A percentile compares a stretch with the other conserved stretches of the same genome.
Evolutionary conservation across 176 grass and related monocot genomes (phyloP).

Genomic region (Areca catechu): DNA sequence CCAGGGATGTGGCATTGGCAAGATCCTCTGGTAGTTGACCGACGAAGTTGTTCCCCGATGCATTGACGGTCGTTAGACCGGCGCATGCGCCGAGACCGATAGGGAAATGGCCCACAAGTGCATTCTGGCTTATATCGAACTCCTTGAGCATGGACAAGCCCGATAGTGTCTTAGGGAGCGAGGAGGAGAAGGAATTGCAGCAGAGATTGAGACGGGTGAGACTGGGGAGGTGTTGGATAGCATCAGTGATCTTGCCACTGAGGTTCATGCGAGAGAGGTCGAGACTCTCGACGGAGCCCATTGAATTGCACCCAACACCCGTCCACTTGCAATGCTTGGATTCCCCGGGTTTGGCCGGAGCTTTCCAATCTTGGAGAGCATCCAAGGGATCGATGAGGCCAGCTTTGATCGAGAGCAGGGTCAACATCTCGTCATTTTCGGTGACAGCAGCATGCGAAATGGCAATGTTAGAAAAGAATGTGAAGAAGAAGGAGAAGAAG

Average conservation of each 20-base stretch:
- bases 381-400: conserved; percentile 52
- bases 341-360: neutral
- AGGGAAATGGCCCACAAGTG: conserved; percentile 63
- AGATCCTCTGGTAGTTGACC: conserved; percentile 58
- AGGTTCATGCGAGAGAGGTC: conserved; percentile 71
- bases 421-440: conserved; percentile 30
- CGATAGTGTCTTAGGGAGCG: conserved; percentile 53
- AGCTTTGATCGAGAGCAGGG: conserved; percentile 55
- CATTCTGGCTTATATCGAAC: conserved; percentile 78
- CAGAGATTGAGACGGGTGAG: conserved; percentile 70
- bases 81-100: conserved; percentile 55
- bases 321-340: conserved; percentile 64
- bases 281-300: conserved; percentile 36
- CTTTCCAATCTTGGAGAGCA: conserved; percentile 42
- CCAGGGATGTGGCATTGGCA: conserved; percentile 51
- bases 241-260: conserved; percentile 46
- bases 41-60: conserved; percentile 76
- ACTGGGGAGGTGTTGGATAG: conserved; percentile 38
- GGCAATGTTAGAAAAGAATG: conserved; percentile 6
- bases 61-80: conserved; percentile 43
- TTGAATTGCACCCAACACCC: conserved; percentile 48
- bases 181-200: conserved; percentile 55
- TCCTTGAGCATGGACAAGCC: conserved; percentile 37
- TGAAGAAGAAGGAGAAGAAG: conserved; percentile 10
- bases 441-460: conserved; percentile 17